phyloP scores from a whole-genome alignment of 2,329 filamentous ascomycete species.

The Ramularia endophylla region DNA sequence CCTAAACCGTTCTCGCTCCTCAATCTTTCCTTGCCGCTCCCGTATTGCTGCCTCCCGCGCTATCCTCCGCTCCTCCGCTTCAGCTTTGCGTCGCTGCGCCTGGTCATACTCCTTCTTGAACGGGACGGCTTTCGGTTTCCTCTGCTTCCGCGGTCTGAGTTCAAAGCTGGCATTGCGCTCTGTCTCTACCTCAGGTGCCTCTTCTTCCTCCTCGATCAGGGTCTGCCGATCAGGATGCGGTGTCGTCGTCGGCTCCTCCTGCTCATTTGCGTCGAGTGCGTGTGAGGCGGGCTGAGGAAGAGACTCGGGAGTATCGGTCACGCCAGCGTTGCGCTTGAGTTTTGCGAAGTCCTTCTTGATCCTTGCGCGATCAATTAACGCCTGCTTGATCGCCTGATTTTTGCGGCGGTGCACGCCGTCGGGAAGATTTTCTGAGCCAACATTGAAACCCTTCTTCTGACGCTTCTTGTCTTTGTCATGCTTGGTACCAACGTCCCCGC shows the following conservation, averaged over 20 bases:
- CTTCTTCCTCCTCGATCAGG: slow-evolving; percentile 24
- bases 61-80: slow-evolving; percentile 55
- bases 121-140: slow-evolving; percentile 38
- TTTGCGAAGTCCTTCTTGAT: slow-evolving; percentile 90
- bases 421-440: slow-evolving; percentile 84
- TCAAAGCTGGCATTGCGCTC: slow-evolving; percentile 1
- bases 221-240: slow-evolving; percentile 36
- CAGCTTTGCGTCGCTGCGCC: slow-evolving; percentile 52
- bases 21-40: slow-evolving; percentile 47
- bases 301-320: slow-evolving; percentile 21
- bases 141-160: slow-evolving; percentile 24
- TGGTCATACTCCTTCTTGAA: slow-evolving; percentile 40
- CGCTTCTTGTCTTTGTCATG: slow-evolving; percentile 36
- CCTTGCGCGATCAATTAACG: slow-evolving; percentile 87
- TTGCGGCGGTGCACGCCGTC: slow-evolving; percentile 86
- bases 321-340: slow-evolving; percentile 57
- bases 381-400: slow-evolving; percentile 80
- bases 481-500: slow-evolving; percentile 9
- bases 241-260: slow-evolving; percentile 37
- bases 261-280: slow-evolving; percentile 15
- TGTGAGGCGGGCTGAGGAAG: slow-evolving; percentile 28
- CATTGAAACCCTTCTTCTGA: slow-evolving; percentile 66
- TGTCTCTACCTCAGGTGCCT: slow-evolving; percentile 9
- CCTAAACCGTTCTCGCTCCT: slow-evolving; percentile 66
- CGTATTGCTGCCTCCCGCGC: slow-evolving; percentile 59